Evolutionary conservation across 352 stramenopile species (phyloP), one percentile per base, ranked within the genome.

Genomic region (Globisporangium takayamanum): DNA sequence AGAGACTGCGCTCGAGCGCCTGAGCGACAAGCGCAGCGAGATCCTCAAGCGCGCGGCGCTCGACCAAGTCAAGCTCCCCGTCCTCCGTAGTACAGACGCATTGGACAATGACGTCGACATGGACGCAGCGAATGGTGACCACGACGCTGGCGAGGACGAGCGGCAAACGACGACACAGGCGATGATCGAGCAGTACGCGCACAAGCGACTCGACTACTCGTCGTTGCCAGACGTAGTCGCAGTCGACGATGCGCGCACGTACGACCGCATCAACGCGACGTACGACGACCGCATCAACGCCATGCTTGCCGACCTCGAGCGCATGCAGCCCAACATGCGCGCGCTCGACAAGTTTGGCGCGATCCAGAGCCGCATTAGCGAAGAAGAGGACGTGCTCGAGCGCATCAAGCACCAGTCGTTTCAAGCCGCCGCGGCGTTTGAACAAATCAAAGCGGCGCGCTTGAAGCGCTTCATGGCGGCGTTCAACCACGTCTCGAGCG

Each of bases 291-390:
- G 73, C 5, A 88, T 96, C 57, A 67, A 67, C 36, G 66, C 78
- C 14, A 55, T 96, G 50, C 63, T 86, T 0, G 72, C 79, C 2
- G 86, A 96, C 49, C 55, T 99, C 59, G 96, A 99, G 45, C 79
- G 80, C 3, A 98, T 99, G 77, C 88, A 97, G 53, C 97, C 97
- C 5, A 99, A 99, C 66, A 97, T 99, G 95, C 97, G 97, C 7
- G 86, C 86, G 0, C 56, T 94, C n/a, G 79, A 95, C 50, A 92
- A 92, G 55, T 95, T 88, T 44, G 82, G 92, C 48, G 82, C 89
- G 57, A 94, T 95, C 30, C 81, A 92, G 66, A 73, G 69, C 22
- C 78, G 84, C 39, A 91, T 95, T 54, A 68, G 71, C 1, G 84
- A 80, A 26, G 83, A 93, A 67, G 83, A 95, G 73, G 83, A 84